Evolutionary conservation across 495 filamentous ascomycete species (phyloP), one percentile per base, ranked within the genome.

Genomic region (Poronia punctata): DNA sequence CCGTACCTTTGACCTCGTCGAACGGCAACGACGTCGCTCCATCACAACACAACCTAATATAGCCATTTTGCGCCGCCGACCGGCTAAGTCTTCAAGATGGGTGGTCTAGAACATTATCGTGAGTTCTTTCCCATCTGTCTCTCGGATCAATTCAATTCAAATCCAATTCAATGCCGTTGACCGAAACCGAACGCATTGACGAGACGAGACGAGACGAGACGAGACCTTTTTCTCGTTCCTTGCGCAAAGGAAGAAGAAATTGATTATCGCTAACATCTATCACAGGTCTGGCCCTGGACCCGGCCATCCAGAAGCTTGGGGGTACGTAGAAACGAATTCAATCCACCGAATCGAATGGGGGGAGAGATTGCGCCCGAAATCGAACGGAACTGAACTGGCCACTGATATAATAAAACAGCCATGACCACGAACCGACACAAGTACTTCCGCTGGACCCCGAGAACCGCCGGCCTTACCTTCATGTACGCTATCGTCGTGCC

Each of bases 381-480:
- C 18, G n/a, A 23, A 10, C 18, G 27, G 14, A 21, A 29, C 20
- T 12, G 24, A n/a, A n/a, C 16, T 16, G 30, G 40, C 46, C 18
- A 52, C 19, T 9, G 11, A 12, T 5, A 19, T 16, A 33, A 3
- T 23, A 30, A 6, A 15, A 55, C 54, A 98, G 92, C 83, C 57
- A 84, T 96, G 79, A 76, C 71, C 52, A 60, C 69, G 49, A 88
- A 93, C 70, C 84, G 92, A 35, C 83, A 88, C 77, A 89, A 85
- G 67, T 94, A 88, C 77, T 98, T 96, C 76, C 77, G 86, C 54
- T 97, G 85, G 84, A 96, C 82, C 10, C 73, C 78, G 17, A 73
- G 84, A 49, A 92, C 88, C 30, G 87, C 84, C 17, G 77, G 77
- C 71, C 47, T 94, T 46, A 82, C 79, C 3, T 76, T 95, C 53